A percentile compares a stretch with the other conserved stretches of the same genome.
These are phyloP conservation scores for Cyberlindnera maritima DNA, from an alignment of 805 yeast species.

Conservation along the genomic window DNA sequence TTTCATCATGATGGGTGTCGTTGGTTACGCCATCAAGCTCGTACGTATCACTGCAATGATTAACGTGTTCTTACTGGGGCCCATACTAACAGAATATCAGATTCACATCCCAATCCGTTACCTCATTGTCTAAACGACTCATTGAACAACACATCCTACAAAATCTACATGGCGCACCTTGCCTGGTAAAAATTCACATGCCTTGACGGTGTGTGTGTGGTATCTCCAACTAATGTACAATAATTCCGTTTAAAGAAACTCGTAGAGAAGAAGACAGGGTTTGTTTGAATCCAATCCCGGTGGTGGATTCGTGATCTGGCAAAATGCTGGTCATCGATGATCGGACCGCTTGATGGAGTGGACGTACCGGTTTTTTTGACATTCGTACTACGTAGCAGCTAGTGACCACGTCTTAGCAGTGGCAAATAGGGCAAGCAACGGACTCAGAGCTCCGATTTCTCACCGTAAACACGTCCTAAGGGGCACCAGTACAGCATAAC, in stretches of 20 bases:
- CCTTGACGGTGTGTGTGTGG: slow-evolving; percentile 1
- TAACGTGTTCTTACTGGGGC: background rate
- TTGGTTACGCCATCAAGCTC: slow-evolving; percentile 92
- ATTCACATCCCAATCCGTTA: slow-evolving; percentile 95
- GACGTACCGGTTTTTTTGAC: too few species aligned
- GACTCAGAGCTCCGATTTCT: too few species aligned
- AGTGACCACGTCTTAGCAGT: too few species aligned
- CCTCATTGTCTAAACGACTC: slow-evolving; percentile 66
- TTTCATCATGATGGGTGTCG: slow-evolving; percentile 95
- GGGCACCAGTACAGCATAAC: background rate
- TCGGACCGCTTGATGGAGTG: slow-evolving; percentile 1
- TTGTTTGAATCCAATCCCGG: too few species aligned
- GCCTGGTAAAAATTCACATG: background rate
- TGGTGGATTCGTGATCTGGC: too few species aligned
- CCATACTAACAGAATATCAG: slow-evolving; percentile 18
- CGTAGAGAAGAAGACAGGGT: background rate
- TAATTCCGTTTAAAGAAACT: background rate
- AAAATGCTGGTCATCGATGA: too few species aligned
- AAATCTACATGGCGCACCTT: background rate
- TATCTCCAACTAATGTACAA: slow-evolving; percentile 1
- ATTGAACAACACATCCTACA: background rate
- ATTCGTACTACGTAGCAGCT: too few species aligned
- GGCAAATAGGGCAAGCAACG: too few species aligned
- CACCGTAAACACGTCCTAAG: too few species aligned
- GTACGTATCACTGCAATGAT: slow-evolving; percentile 27